Evolutionary conservation across 2,329 filamentous ascomycete species (phyloP), one percentile per base, ranked within the genome.

Genomic region (Trichothecium roseum): DNA sequence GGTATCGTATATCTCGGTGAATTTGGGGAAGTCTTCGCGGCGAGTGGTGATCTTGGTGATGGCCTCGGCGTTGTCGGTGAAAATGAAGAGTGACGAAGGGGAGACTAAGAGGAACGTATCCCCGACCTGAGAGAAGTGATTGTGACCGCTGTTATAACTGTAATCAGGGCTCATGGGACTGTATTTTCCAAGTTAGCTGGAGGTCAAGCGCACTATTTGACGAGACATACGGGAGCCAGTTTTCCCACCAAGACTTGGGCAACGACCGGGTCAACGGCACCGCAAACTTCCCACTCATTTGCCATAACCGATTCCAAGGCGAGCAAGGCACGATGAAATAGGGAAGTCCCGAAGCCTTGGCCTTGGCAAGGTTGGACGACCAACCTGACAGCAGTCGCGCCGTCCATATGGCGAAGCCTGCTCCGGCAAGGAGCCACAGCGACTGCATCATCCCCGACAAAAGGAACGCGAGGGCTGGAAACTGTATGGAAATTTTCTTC

Each of bases 91-190:
- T 24, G 51, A 53, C 7, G 61, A 60, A 0, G 81, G 77, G 1
- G 74, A 68, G 7, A 79, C 78, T n/a, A 76, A 46, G 7, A 86
- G 45, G 46, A 84, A 79, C 10, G 70, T 64, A 44, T 86, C 79
- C 30, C 74, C 78, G 8, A 75, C 49, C 13, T 66, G 61, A 18
- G 68, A 60, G 48, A 79, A 86, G 13, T 72, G 63, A 15, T 66
- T 61, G 45, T 78, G 70, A 18, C 70, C 66, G 10, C 64, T 52
- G n/a, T 54, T 52, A 56, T 72, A 82, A 7, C 63, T 52, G 66
- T 74, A 82, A 45, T 83, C 73, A 2, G 69, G 69, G n/a, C 62
- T 50, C 43, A 81, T 49, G 43, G 72, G 56, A 30, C 73, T 76
- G 42, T 20, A 7, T 27, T 30, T 18, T n/a, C 13, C 15, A 9